These are phyloP conservation scores for Hura crepitans DNA, from an alignment of 441 rosid genomes.

Conservation along the genomic window DNA sequence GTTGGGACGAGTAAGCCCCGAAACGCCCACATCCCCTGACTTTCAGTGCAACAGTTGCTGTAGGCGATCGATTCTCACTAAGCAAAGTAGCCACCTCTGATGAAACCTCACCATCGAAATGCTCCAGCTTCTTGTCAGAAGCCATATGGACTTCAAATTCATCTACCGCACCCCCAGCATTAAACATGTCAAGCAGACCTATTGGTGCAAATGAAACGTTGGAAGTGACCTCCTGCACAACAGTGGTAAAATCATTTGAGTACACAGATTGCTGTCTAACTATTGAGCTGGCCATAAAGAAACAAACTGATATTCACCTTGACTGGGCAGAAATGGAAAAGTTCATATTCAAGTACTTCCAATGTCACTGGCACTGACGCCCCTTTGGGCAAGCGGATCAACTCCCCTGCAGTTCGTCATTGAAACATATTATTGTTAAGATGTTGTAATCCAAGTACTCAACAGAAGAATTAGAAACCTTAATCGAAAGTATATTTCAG, in stretches of 20 bases:
- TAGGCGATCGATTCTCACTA: conserved; percentile 36
- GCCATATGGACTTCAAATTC: conserved; percentile 40
- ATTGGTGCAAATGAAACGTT: conserved; percentile 73
- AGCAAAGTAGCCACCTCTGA: conserved; percentile 38
- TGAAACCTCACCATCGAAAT: conserved; percentile 52
- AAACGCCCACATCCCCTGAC: conserved; percentile 78
- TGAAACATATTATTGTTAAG: not conserved
- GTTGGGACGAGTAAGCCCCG: conserved; percentile 69
- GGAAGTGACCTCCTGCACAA: conserved; percentile 52
- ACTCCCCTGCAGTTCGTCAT: conserved; percentile 48
- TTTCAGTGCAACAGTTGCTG: conserved; percentile 43
- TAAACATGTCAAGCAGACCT: conserved; percentile 85
- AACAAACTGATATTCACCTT: conserved; percentile 34
- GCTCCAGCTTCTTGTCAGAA: conserved; percentile 32
- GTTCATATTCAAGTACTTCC: conserved; percentile 74
- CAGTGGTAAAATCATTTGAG: conserved; percentile 1
- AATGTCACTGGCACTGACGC: conserved; percentile 73
- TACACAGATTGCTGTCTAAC: not conserved
- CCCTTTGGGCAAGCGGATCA: conserved; percentile 60
- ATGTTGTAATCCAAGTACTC: not conserved
- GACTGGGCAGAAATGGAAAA: conserved; percentile 84
- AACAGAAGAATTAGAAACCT: not conserved
- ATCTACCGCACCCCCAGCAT: conserved; percentile 69
- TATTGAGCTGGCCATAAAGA: not conserved
- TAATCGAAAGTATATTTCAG: not conserved